phyloP scores from a whole-genome alignment of 73 alveolate genomes.

The Paramecium primaurelia region DNA sequence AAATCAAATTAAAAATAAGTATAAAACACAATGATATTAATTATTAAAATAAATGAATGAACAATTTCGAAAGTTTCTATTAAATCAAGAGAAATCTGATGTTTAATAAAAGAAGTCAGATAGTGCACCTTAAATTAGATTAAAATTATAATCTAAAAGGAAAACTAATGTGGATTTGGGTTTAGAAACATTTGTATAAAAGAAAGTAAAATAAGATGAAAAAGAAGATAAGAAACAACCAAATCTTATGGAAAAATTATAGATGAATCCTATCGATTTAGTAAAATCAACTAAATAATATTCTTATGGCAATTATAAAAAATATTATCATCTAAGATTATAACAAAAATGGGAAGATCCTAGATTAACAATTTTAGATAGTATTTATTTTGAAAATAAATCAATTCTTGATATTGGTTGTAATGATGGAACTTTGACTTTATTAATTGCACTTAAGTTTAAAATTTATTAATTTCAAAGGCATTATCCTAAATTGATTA shows the following conservation, averaged over 20 bases:
- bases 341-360: conserved; percentile 63
- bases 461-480: not conserved
- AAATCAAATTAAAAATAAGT: too few species aligned
- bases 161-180: not conserved
- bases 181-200: not conserved
- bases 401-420: conserved; percentile 83
- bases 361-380: conserved; percentile 41
- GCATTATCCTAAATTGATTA: conserved; percentile 64
- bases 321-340: conserved; percentile 49
- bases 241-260: not conserved
- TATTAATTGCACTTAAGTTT: conserved; percentile 61
- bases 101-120: not conserved
- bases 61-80: not conserved
- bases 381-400: conserved; percentile 67
- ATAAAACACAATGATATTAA: not conserved
- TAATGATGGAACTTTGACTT: conserved; percentile 80
- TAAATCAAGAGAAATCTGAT: not conserved
- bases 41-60: not conserved
- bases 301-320: conserved; percentile 52
- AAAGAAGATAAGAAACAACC: not conserved
- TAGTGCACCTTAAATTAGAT: not conserved
- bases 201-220: not conserved
- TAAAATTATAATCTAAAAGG: not conserved
- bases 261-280: conserved; percentile 41
- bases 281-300: not conserved